Base-by-base conservation (phyloP, 192 early-diverging fungal species). In the Dissophora globulifera region DNA sequence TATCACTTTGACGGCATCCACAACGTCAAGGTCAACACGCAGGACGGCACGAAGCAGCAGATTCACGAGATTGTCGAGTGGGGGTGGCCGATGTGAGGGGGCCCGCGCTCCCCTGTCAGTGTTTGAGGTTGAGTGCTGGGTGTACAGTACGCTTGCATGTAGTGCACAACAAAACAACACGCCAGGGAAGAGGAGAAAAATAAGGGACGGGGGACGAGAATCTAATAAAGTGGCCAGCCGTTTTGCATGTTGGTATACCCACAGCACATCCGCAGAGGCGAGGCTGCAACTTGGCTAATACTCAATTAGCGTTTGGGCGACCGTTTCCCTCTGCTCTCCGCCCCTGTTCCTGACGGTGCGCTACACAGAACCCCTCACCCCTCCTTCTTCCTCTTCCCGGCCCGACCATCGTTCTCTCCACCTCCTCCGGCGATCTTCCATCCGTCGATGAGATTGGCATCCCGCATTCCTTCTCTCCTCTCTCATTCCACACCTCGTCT, bases 31-130 rank as follows among this genome's bases (percentile, higher is more conserved):
- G 38, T 62, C 40, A 32, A 12, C 26, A 56, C 41, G 26, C 19
- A n/a, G 2, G 26, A 23, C 9, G 32, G 13, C 52, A 58, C 43
- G 58, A 40, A 50, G 27, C 50, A 12, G 1, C 31, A 60, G 16
- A 50, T 67, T 15, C 58, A 76, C 26, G 72, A 76, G 19, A 47
- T 76, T 62, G 72, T 76, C 13, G 72, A 76, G 43, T 76, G 72
- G 72, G 72, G 52, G 27, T 76, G 72, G 72, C 45, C 55, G 35
- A 49, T 47, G 15, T 53, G 47, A 52, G 43, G 17, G 23, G 35
- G 6, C n/a, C n/a, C n/a, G n/a, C n/a, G n/a, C n/a, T n/a, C n/a
- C n/a, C n/a, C n/a, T n/a, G n/a, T n/a, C n/a, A n/a, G n/a, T n/a
- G n/a, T n/a, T n/a, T n/a, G n/a, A n/a, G n/a, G n/a, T n/a, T n/a